Evolutionary conservation across 2,329 filamentous ascomycete genomes (phyloP).

Genomic region (Tolypocladium endophyticum): DNA sequence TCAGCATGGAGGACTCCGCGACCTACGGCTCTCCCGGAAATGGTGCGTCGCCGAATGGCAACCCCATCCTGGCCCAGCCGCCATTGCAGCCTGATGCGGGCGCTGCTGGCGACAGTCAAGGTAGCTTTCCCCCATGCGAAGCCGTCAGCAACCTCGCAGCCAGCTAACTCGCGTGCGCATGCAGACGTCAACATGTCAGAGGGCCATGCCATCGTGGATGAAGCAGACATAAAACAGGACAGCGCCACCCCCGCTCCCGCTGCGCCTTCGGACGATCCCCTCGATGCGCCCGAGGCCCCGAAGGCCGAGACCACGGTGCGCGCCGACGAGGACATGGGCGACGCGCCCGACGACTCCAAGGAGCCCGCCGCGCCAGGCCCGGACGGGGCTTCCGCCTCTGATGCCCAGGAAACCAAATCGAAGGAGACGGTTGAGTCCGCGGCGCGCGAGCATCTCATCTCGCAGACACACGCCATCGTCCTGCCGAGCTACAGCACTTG

Average conservation of each 20-base stretch:
- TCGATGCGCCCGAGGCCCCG: conserved; percentile 58
- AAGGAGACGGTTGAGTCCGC: conserved; percentile 77
- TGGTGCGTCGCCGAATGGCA: conserved; percentile 45
- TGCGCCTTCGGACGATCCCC: conserved; percentile 47
- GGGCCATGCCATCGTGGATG: conserved; percentile 22
- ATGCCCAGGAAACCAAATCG: conserved; percentile 51
- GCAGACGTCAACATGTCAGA: conserved; percentile 57
- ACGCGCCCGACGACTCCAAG: conserved; percentile 44
- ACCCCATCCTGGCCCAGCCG: conserved; percentile 45
- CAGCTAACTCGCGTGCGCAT: conserved; percentile 1
- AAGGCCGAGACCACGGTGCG: conserved; percentile 42
- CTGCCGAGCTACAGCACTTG: conserved; percentile 95
- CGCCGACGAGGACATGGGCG: conserved; percentile 76
- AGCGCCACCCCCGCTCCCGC: conserved; percentile 47
- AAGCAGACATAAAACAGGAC: conserved; percentile 49
- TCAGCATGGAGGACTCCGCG: conserved; percentile 47
- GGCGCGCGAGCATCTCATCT: conserved; percentile 82
- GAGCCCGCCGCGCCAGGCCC: conserved; percentile 29
- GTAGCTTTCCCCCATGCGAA: conserved; percentile 20
- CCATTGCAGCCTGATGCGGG: conserved; percentile 35
- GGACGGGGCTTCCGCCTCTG: conserved; percentile 37
- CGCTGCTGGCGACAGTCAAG: conserved; percentile 30
- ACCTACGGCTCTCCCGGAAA: conserved; percentile 48
- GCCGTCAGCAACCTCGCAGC: background rate
- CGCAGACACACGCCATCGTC: conserved; percentile 91